A percentile compares a stretch with the other conserved stretches of the same genome.
Conservation (phyloP, 169 alveolate species). For the Babesia ovis region DNA sequence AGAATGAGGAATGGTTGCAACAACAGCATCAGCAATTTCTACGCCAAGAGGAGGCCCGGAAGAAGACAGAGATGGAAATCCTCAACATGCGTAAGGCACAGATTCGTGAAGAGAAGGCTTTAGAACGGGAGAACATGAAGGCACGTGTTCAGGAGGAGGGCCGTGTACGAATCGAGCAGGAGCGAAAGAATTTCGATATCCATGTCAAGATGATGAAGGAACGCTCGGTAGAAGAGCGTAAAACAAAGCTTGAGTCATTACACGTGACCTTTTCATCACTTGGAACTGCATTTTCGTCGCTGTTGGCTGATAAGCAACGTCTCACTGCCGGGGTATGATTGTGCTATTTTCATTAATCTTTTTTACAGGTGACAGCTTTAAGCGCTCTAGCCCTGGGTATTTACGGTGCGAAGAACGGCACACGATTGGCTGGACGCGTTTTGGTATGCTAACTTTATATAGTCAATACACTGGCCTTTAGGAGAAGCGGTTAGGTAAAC, state of each 20-base stretch:
- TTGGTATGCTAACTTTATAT: constrained; percentile 28
- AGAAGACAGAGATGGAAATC: constrained; percentile 83
- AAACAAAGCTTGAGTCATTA: constrained; percentile 87
- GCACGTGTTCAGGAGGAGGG: constrained; percentile 84
- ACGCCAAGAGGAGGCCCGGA: constrained; percentile 86
- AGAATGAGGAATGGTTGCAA: constrained; percentile 90
- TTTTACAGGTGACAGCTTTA: constrained; percentile 53
- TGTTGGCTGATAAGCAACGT: constrained; percentile 76
- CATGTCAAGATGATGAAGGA: constrained; percentile 80
- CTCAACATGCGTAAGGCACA: constrained; percentile 78
- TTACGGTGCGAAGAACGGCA: constrained; percentile 77
- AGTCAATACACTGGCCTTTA: neutral
- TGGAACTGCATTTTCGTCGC: constrained; percentile 75
- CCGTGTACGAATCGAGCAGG: constrained; percentile 77
- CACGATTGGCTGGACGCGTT: constrained; percentile 66
- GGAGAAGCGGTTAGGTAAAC: constrained; percentile 85
- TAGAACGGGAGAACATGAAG: constrained; percentile 86
- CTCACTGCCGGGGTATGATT: constrained; percentile 64
- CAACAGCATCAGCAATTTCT: constrained; percentile 90
- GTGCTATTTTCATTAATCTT: neutral
- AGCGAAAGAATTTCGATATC: constrained; percentile 80
- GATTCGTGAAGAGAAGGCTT: constrained; percentile 74
- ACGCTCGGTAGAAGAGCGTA: constrained; percentile 86
- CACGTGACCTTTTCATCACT: constrained; percentile 80
- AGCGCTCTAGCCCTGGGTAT: constrained; percentile 81